Evolutionary conservation across 805 yeast genomes (phyloP).

Genomic region (Lipomyces sp.): DNA sequence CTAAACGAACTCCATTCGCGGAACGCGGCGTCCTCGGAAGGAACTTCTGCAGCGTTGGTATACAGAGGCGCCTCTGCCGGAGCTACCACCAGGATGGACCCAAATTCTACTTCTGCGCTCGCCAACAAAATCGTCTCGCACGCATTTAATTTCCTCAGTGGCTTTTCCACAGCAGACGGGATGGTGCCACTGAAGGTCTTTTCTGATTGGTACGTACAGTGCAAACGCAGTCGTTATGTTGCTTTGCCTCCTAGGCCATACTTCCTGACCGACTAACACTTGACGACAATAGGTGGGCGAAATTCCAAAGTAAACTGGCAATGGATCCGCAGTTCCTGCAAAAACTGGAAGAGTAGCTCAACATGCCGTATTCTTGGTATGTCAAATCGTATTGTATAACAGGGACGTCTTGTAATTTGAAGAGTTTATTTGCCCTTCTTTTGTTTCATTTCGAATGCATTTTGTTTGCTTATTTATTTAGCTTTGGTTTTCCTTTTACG

Average conservation of each 20-base stretch:
- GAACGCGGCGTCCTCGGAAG: constrained; percentile 29
- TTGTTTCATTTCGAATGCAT: no score
- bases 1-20: constrained; percentile 45
- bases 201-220: constrained; percentile 63
- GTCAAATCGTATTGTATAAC: no score
- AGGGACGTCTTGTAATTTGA: no score
- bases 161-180: constrained; percentile 78
- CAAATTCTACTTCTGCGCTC: constrained; percentile 52
- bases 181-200: constrained; percentile 84
- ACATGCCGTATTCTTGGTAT: no score
- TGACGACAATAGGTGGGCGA: constrained; percentile 77
- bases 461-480: no score
- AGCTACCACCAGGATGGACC: constrained; percentile 40
- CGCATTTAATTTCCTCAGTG: constrained; percentile 85
- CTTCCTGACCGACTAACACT: no score
- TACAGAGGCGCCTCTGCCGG: constrained; percentile 26
- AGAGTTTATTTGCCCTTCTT: no score
- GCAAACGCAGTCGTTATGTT: no score
- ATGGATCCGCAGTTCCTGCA: constrained; percentile 83
- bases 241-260: no score
- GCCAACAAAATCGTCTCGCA: constrained; percentile 88
- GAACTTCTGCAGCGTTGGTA: constrained; percentile 34
- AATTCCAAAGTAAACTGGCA: constrained; percentile 68
- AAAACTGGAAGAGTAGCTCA: constrained; percentile 37
- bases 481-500: no score